phyloP scores from a whole-genome alignment of 805 yeast species.

The Debaryomyces prosopidis region DNA sequence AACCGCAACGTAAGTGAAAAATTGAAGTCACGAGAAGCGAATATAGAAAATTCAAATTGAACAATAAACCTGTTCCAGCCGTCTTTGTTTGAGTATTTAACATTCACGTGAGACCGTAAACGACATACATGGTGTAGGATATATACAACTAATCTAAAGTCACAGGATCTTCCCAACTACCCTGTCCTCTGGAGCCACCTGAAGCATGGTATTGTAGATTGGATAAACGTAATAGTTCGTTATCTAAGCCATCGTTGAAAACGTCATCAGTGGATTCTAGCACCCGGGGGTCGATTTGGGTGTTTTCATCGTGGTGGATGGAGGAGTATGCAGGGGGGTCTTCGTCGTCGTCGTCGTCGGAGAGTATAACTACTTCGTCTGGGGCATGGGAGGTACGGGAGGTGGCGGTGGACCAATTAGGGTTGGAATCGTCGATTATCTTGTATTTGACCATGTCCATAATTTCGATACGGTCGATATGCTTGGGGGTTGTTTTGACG shows the following conservation, averaged over 20 bases:
- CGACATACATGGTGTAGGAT: neutral
- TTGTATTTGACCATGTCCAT: conserved; percentile 33
- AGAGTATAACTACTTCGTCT: conserved; percentile 29
- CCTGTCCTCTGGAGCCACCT: conserved; percentile 20
- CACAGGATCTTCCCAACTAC: conserved; percentile 43
- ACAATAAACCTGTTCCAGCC: no score
- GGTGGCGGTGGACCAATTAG: conserved; percentile 1
- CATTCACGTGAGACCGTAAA: neutral
- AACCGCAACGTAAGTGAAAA: neutral
- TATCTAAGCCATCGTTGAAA: conserved; percentile 33
- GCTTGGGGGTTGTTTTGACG: conserved; percentile 37
- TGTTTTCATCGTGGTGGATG: conserved; percentile 1
- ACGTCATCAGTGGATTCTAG: conserved; percentile 13
- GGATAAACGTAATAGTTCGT: conserved; percentile 22
- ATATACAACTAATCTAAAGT: conserved; percentile 26
- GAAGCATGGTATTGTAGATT: neutral
- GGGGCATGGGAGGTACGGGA: conserved; percentile 9
- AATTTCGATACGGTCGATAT: conserved; percentile 35
- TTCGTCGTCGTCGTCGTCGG: conserved; percentile 31
- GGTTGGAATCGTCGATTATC: conserved; percentile 27
- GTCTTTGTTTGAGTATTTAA: neutral
- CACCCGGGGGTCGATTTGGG: conserved; percentile 2
- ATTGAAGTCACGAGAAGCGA: neutral
- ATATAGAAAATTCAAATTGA: neutral
- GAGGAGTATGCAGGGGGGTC: neutral